Conservation (phyloP, 805 yeast genomes). For the Lipomyces anomalus region DNA sequence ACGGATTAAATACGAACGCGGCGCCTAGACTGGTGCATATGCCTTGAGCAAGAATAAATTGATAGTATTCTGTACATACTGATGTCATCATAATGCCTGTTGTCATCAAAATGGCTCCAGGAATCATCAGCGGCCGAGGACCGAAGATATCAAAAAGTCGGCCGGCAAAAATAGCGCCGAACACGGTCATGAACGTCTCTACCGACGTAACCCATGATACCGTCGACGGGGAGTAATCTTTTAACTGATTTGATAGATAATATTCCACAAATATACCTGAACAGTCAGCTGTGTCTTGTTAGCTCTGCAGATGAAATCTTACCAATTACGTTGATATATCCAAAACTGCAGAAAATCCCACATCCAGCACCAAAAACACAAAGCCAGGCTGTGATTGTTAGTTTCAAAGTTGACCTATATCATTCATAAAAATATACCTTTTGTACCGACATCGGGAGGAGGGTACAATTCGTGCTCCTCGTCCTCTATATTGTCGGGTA, state of each 20-base stretch:
- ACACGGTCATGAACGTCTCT: constrained; percentile 27
- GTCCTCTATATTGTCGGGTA: too few relatives aligned
- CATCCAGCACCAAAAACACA: constrained; percentile 51
- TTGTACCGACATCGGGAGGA: too few relatives aligned
- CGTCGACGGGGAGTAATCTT: constrained; percentile 25
- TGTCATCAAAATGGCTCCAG: constrained; percentile 24
- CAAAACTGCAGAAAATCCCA: constrained; percentile 55
- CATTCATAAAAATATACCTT: too few relatives aligned
- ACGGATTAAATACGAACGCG: constrained; percentile 40
- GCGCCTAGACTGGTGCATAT: constrained; percentile 44
- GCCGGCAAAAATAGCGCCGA: constrained; percentile 28
- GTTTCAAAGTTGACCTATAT: too few relatives aligned
- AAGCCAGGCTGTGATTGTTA: constrained; percentile 53
- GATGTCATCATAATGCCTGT: constrained; percentile 32
- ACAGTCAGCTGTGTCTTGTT: too few relatives aligned
- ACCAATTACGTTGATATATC: constrained; percentile 37
- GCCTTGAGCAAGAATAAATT: constrained; percentile 49
- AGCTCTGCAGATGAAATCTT: constrained; percentile 11
- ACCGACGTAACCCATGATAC: constrained; percentile 34
- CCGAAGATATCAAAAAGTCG: constrained; percentile 29
- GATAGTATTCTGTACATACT: constrained; percentile 41
- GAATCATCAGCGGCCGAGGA: constrained; percentile 23
- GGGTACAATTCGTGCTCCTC: too few relatives aligned
- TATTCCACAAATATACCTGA: constrained; percentile 29
- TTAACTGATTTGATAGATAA: constrained; percentile 26